Evolutionary conservation across 2,329 filamentous ascomycete genomes (phyloP).

Genomic region (Fusarium miscanthi): DNA sequence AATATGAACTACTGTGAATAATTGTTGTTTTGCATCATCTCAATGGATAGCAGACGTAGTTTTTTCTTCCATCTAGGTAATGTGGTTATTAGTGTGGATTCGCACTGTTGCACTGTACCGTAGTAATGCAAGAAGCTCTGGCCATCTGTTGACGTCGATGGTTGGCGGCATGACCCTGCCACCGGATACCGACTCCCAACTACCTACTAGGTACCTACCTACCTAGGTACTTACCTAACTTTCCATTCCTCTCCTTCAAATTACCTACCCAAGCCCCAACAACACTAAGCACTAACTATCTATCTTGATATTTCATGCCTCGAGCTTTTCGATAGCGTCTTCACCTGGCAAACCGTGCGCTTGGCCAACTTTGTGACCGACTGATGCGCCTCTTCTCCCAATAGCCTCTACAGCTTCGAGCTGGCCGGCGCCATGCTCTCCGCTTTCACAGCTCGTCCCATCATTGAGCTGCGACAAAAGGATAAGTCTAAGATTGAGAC

Average conservation of each 20-base stretch:
- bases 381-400: constrained; percentile 48
- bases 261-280: constrained; percentile 9
- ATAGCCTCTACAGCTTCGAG: constrained; percentile 52
- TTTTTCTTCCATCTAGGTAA: background rate
- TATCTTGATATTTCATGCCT: background rate
- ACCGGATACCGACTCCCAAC: constrained; percentile 25
- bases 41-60: background rate
- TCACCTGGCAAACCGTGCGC: background rate
- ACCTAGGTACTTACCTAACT: background rate
- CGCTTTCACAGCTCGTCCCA: constrained; percentile 94
- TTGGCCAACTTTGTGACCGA: constrained; percentile 1
- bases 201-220: background rate
- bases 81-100: constrained; percentile 8
- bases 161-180: constrained; percentile 33
- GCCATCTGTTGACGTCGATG: constrained; percentile 48
- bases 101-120: constrained; percentile 41
- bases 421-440: constrained; percentile 82
- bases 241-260: background rate
- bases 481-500: constrained; percentile 99
- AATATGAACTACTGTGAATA: background rate
- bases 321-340: background rate
- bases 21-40: background rate
- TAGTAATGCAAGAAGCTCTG: constrained; percentile 40
- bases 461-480: constrained; percentile 94
- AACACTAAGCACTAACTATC: constrained; percentile 3